phyloP scores from a whole-genome alignment of 73 alveolate genomes.

The Stentor coeruleus region DNA sequence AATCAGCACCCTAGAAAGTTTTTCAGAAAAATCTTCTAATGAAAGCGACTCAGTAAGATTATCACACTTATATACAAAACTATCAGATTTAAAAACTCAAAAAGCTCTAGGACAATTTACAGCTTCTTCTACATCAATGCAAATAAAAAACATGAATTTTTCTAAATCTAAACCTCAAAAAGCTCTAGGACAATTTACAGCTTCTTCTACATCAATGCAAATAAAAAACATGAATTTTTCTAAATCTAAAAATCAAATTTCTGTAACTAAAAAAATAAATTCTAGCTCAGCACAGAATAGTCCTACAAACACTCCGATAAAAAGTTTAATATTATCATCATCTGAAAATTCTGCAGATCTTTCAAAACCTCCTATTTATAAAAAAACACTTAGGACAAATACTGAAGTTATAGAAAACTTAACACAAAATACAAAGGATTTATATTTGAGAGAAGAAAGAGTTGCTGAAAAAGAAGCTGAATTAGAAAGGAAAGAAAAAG shows the following conservation, averaged over 20 bases:
- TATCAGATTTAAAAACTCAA: background rate
- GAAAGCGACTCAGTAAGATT: background rate
- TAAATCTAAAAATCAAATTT: too few relatives aligned
- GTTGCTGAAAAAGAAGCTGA: background rate
- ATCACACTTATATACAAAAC: background rate
- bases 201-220: background rate
- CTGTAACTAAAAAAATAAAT: too few relatives aligned
- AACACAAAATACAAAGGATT: background rate
- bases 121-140: background rate
- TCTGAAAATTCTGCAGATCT: too few relatives aligned
- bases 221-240: too few relatives aligned
- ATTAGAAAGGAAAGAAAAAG: background rate
- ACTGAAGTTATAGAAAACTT: background rate
- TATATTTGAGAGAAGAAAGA: background rate
- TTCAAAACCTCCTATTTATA: background rate
- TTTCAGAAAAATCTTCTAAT: background rate
- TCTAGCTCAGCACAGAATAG: background rate
- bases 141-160: too few relatives aligned
- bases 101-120: background rate
- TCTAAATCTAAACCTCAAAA: background rate
- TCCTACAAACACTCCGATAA: background rate
- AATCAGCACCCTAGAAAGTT: too few relatives aligned
- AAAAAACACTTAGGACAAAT: too few relatives aligned
- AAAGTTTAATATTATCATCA: background rate
- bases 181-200: background rate